Base-by-base conservation (phyloP, 78 protist species). In the Dictyostelium brefeldianum region DNA sequence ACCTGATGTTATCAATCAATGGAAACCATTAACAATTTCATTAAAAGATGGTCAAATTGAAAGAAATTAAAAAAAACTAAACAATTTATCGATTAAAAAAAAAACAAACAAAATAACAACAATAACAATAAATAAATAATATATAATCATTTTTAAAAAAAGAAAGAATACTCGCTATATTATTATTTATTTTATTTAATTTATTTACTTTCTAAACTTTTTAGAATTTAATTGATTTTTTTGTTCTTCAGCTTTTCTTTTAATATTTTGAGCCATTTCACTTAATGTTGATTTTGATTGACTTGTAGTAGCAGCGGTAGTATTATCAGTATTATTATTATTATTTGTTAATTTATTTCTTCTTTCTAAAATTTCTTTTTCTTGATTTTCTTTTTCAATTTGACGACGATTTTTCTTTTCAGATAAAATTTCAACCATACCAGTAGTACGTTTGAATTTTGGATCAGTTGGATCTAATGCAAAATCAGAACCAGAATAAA, bases 381-480 rank as follows among this genome's bases (percentile, higher is more conserved):
- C 81, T 75, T 75, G 47, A 50, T 75, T 43, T 36, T 77, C 84
- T 75, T 67, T 67, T 62, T 51, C 71, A 7, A 46, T 12, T 22
- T 41, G 11, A 51, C 96, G 75, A 22, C 84, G 46, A 17, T 36
- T 54, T 56, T 70, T 56, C 80, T 81, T 79, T 82, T 94, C 96
- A 5, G 82, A 47, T 10, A 94, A 12, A 0, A 94, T 15, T 10
- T 57, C 81, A 64, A 80, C 69, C 90, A 89, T 82, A 20, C 59
- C 90, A 17, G 59, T 47, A 3, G 92, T 84, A n/a, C 53, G 3
- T 41, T 54, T 46, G 94, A 80, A 96, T 78, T 82, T 29, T 5
- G 96, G 94, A 47, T 89, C 83, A 14, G 91, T 91, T 82, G 98
- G 98, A 57, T 96, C 98, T 20, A 96, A 56, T 11, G 91, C 91